Conservation (phyloP, 2,329 filamentous ascomycete genomes). For the Orbilia ellipsospora region DNA sequence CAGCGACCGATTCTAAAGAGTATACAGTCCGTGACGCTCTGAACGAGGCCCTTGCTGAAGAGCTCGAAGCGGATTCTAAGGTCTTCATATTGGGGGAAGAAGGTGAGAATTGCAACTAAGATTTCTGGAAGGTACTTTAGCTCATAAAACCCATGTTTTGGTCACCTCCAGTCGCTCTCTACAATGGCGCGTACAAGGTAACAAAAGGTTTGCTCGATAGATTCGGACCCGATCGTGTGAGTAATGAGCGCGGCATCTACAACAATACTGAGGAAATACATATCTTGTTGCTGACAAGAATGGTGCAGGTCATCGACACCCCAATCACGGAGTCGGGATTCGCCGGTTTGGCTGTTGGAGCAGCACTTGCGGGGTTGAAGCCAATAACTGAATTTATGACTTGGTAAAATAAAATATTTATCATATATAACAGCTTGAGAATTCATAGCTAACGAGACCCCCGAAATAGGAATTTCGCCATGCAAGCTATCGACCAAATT, state of each 20-base stretch:
- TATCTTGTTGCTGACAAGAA: neutral
- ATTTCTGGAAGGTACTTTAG: neutral
- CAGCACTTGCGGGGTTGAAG: slow-evolving; percentile 91
- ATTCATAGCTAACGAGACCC: neutral
- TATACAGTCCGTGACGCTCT: slow-evolving; percentile 87
- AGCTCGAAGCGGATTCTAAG: slow-evolving; percentile 93
- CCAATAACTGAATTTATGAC: slow-evolving; percentile 98
- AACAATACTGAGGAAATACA: neutral
- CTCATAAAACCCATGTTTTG: neutral
- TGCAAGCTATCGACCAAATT: slow-evolving; percentile 99
- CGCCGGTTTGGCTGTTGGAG: slow-evolving; percentile 89
- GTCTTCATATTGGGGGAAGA: slow-evolving; percentile 97
- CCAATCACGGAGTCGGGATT: slow-evolving; percentile 99
- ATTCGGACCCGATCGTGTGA: slow-evolving; percentile 86
- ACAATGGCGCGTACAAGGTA: slow-evolving; percentile 99
- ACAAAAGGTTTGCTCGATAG: slow-evolving; percentile 97
- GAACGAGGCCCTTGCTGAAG: slow-evolving; percentile 97
- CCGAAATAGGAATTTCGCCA: slow-evolving; percentile 80
- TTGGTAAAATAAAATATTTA: slow-evolving; percentile 67
- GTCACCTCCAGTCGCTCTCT: slow-evolving; percentile 39
- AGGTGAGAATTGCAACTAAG: slow-evolving; percentile 67
- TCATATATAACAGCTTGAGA: neutral
- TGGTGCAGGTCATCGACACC: slow-evolving; percentile 81
- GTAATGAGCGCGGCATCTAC: neutral
- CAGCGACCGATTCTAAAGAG: slow-evolving; percentile 40